These are phyloP conservation scores for Peterozyma xylosa DNA, from an alignment of 805 yeast genomes.

Conservation along the genomic window DNA sequence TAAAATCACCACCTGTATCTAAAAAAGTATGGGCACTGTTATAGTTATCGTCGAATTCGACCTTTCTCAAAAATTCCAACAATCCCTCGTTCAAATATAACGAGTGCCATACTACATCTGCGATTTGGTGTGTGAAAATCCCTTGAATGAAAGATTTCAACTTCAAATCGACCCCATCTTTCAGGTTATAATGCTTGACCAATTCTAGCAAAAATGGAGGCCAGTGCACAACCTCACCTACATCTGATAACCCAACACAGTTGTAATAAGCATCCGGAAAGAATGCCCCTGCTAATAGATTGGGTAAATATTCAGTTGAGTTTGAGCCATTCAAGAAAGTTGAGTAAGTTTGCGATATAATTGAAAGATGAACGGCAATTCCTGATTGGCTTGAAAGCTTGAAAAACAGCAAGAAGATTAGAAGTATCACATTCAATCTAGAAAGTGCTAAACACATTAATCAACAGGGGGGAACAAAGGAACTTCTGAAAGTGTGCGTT, in stretches of 20 bases:
- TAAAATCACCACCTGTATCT: constrained; percentile 61
- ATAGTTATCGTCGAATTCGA: constrained; percentile 43
- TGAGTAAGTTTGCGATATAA: constrained; percentile 18
- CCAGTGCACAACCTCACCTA: constrained; percentile 65
- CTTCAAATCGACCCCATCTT: constrained; percentile 6
- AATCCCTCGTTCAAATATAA: constrained; percentile 46
- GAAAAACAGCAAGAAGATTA: too few relatives aligned
- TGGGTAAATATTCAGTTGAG: constrained; percentile 12
- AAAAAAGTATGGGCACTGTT: constrained; percentile 44
- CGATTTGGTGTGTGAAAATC: constrained; percentile 51
- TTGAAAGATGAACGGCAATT: constrained; percentile 25
- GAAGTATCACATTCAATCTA: too few relatives aligned
- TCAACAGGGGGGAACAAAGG: background rate
- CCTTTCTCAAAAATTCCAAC: constrained; percentile 36
- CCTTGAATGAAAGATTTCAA: constrained; percentile 54
- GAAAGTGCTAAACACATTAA: too few relatives aligned
- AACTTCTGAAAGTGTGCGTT: background rate
- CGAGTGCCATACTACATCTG: constrained; percentile 68
- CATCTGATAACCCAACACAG: constrained; percentile 41
- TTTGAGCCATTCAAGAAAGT: constrained; percentile 26
- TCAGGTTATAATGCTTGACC: constrained; percentile 30
- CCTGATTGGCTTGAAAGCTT: constrained; percentile 11
- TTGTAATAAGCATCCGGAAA: constrained; percentile 65
- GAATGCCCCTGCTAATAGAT: constrained; percentile 53
- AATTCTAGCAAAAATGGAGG: constrained; percentile 51